Percentiles rank a stretch among this genome's conserved stretches.
These are phyloP conservation scores for Chimonanthus salicifolius DNA, from an alignment of 164 flowering plant species.

Conservation along the genomic window DNA sequence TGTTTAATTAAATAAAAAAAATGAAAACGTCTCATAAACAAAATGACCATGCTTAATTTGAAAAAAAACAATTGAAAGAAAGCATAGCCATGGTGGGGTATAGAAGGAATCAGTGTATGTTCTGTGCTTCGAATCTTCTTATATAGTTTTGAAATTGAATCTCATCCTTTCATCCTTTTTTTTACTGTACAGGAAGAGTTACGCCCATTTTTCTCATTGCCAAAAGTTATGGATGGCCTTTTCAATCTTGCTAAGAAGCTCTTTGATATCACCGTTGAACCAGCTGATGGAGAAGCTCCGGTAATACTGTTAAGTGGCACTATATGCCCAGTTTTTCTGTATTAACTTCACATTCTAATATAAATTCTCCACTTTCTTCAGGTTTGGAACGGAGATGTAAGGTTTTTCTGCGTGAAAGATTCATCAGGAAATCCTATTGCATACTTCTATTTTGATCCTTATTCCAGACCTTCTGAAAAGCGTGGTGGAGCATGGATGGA, in stretches of 20 bases:
- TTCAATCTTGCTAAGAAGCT: slow-evolving; percentile 75
- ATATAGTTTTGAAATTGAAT: background rate
- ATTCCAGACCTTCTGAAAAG: slow-evolving; percentile 94
- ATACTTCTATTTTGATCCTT: slow-evolving; percentile 96
- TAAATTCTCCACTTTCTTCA: slow-evolving; percentile 14
- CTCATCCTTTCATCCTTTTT: slow-evolving; percentile 4
- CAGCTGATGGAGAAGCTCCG: slow-evolving; percentile 91
- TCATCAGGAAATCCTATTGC: slow-evolving; percentile 71
- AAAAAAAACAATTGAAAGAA: no score
- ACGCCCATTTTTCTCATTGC: slow-evolving; percentile 89
- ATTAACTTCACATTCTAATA: background rate
- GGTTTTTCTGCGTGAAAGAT: slow-evolving; percentile 80
- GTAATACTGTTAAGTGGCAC: slow-evolving; percentile 28
- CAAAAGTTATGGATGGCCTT: slow-evolving; percentile 95
- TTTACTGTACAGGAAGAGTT: slow-evolving; percentile 63
- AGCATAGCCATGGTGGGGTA: no score
- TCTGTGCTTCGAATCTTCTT: no score
- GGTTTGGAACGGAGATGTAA: slow-evolving; percentile 94
- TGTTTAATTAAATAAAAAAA: no score
- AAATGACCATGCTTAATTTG: no score
- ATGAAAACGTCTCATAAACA: no score
- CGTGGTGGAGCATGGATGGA: slow-evolving; percentile 99
- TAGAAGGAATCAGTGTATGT: no score
- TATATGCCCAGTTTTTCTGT: background rate
- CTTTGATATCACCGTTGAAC: slow-evolving; percentile 70